Conservation (phyloP, 257 asterid genomes). For the Paraleonurus japonicus region DNA sequence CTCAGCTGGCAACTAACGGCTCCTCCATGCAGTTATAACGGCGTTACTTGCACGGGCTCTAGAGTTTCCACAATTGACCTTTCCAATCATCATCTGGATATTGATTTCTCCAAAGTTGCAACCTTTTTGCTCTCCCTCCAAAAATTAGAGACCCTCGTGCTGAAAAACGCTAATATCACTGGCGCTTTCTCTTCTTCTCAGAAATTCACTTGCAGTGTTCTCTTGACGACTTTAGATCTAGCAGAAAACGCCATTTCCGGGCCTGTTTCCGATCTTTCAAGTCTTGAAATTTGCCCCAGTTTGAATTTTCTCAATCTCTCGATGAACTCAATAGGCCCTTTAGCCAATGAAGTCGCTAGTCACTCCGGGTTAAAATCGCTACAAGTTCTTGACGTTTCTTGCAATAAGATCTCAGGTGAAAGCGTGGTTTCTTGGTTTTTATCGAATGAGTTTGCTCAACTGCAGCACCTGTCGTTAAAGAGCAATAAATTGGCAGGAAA, state of each 20-base stretch:
- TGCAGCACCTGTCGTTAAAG: slow-evolving; percentile 57
- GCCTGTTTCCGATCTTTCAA: slow-evolving; percentile 49
- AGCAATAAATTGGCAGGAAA: slow-evolving; percentile 58
- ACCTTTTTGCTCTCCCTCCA: slow-evolving; percentile 45
- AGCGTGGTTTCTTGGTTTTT: slow-evolving; percentile 57
- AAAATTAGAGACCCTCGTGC: slow-evolving; percentile 54
- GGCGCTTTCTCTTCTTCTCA: slow-evolving; percentile 45
- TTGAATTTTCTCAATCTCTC: slow-evolving; percentile 65
- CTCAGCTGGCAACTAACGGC: slow-evolving; percentile 48
- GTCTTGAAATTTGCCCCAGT: slow-evolving; percentile 55
- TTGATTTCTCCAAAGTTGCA: slow-evolving; percentile 51
- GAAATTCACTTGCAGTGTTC: slow-evolving; percentile 41
- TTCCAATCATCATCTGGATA: slow-evolving; percentile 37
- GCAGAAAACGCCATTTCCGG: slow-evolving; percentile 71
- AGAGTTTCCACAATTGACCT: slow-evolving; percentile 70
- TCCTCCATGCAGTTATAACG: slow-evolving; percentile 61
- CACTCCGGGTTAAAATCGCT: slow-evolving; percentile 28
- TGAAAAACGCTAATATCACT: slow-evolving; percentile 50
- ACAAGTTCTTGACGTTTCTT: slow-evolving; percentile 70
- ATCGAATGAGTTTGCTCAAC: slow-evolving; percentile 44
- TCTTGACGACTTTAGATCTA: slow-evolving; percentile 60
- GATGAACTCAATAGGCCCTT: slow-evolving; percentile 51
- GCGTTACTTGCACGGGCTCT: slow-evolving; percentile 57
- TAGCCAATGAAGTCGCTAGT: not conserved
- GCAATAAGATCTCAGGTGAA: slow-evolving; percentile 62